Percentiles rank a stretch among this genome's conserved stretches.
phyloP scores from a whole-genome alignment of 768 basidiomycete species.

The Pulveroboletus frians region DNA sequence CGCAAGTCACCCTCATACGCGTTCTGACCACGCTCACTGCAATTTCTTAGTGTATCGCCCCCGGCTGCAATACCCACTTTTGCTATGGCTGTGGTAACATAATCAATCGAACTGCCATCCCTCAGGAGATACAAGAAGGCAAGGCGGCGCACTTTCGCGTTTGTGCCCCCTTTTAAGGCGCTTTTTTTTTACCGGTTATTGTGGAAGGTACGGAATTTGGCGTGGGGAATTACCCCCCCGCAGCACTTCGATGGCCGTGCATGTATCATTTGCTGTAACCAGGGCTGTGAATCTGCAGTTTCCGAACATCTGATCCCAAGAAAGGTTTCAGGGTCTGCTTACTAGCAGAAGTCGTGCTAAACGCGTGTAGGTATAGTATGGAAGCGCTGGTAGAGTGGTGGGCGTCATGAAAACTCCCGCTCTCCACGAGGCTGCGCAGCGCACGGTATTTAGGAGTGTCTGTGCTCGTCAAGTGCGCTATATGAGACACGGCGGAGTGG shows the following conservation, averaged over 20 bases:
- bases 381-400: constrained; percentile 4
- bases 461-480: constrained; percentile 10
- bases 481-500: constrained; percentile 11
- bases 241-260: not conserved
- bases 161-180: constrained; percentile 25
- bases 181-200: not conserved
- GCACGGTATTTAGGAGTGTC: not conserved
- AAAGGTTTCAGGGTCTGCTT: too few relatives aligned
- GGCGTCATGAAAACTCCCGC: constrained; percentile 10
- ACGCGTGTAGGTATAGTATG: not conserved
- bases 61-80: constrained; percentile 55
- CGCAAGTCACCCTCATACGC: not conserved
- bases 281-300: not conserved
- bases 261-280: not conserved
- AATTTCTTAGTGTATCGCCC: constrained; percentile 43
- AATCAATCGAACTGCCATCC: constrained; percentile 39
- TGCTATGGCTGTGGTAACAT: constrained; percentile 46
- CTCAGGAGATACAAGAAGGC: constrained; percentile 29
- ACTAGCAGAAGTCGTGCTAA: not conserved
- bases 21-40: not conserved
- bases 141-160: constrained; percentile 30
- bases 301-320: too few relatives aligned
- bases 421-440: constrained; percentile 10
- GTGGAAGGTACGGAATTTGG: not conserved
- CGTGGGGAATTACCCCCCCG: not conserved